Evolutionary conservation across 345 rosid species (phyloP), one percentile per base, ranked within the genome.

Genomic region (Alliaria petiolata): DNA sequence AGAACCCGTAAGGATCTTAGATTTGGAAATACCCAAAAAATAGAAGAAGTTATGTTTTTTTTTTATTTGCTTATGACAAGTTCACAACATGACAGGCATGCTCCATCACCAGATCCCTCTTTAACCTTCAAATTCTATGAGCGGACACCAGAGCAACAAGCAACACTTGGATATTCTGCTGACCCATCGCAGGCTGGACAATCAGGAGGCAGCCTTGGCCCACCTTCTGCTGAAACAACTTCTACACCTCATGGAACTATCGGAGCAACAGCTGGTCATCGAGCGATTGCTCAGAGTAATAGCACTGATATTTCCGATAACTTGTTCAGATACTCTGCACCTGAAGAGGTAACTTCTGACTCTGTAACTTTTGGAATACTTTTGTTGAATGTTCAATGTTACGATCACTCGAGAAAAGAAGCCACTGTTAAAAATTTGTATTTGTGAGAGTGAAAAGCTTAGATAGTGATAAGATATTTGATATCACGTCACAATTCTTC

Each of bases 251-350:
- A 89, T 83, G 96, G 98, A 70, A 78, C 91, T 30, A 78, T 91
- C 39, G 98, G 98, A 78, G 95, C 97, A 59, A 81, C 74, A 46
- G 90, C 87, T 52, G 91, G 95, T 62, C 98, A 89, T 47, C 85
- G 88, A 34, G 92, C 93, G 13, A 91, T 93, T 80, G 97, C 95
- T 50, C 98, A 89, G 72, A 89, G 91, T 77, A 89, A 84, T 65
- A 87, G 81, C 81, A 84, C 88, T 43, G 95, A 86, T 59, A 86
- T 93, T 47, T 82, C 95, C 0, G 97, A 91, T 17, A 83, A 88
- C 76, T 79, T 91, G 68, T 91, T 82, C 65, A 83, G 86, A 33
- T 93, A 93, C 81, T 35, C 85, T 70, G 89, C 97, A 15, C 98
- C 98, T 12, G 97, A 93, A 82, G 98, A 91, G 84, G 98, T 86